Evolutionary conservation across 495 filamentous ascomycete genomes (phyloP), one percentile per base, ranked within the genome.

Genomic region (Letharia lupina): DNA sequence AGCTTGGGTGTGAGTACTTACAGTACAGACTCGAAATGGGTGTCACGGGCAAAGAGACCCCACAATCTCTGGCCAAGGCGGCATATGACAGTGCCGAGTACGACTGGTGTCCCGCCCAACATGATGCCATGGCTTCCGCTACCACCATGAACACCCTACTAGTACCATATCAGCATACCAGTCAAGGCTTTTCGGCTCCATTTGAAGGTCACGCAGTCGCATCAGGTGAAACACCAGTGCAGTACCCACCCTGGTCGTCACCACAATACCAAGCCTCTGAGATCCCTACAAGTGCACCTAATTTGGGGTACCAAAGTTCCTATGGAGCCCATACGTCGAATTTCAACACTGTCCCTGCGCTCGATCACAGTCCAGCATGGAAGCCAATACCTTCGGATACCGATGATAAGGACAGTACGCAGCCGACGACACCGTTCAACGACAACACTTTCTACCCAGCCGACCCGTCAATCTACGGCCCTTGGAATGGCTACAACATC

Each of bases 31-130:
- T 65, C 5, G 63, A 65, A 47, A 48, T 11, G 0, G 52, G 13
- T 6, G 1, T 33, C 13, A 35, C 28, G 8, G 52, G 54, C 31
- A 35, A 59, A 10, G 63, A 47, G 41, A 12, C 18, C 7, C 18
- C 39, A 39, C 41, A 59, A 47, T 20, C 56, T 5, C 63, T 65
- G 13, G 63, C 54, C 7, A 33, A 13, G 28, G 63, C 63, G 41
- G 63, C 63, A 23, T 65, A 58, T 15, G 50, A 65, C 13, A 33
- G 31, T 7, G 31, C 52, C 28, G 52, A 56, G 2, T 31, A 28
- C 13, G 35, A 40, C 7, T 60, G 57, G 57, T 20, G 13, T n/a
- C 18, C 40, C 1, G 13, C 11, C 13, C 0, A 20, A 1, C 0
- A 40, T 2, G 20, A 40, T 13, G n/a, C 8, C 4, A 13, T 12